Base-by-base conservation (phyloP, 2,329 filamentous ascomycete genomes). In the Nakataea oryzae region DNA sequence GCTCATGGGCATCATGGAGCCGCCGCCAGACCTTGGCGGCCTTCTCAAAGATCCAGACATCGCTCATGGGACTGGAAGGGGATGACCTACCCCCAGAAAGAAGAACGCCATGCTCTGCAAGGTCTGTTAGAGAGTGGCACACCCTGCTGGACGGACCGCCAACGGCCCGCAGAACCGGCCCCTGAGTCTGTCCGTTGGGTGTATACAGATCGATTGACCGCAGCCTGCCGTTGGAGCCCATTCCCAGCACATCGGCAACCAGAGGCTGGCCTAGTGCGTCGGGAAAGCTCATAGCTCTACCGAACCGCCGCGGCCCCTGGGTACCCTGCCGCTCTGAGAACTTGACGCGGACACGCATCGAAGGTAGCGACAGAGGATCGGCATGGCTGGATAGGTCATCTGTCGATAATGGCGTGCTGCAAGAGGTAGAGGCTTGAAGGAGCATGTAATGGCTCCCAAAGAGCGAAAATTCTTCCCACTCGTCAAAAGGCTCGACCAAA, bases 401-500 rank as follows among this genome's bases (percentile, higher is more conserved):
- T 29, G 58, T 3, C 21, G 58, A 66, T 47, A 3, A 17, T 50
- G 4, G 3, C 24, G 59, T 61, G 32, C 41, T 7, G 9, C n/a
- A 55, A n/a, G 9, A 65, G 30, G 65, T 84, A 55, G 76, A 80
- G 17, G 91, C 90, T 60, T 85, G 79, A 11, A 96, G 79, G 56
- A 97, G 75, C 67, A 93, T 89, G 73, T 96, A 96, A 73, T 97
- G 93, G 41, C 86, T 86, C 2, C 84, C 86, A 72, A 96, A 96
- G 0, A 96, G 78, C 2, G 89, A 86, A 70, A 97, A 92, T 69
- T 97, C 93, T 73, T 97, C 93, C 91, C 91, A 96, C 74, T 97
- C 93, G 72, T 97, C 93, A 70, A 97, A 97, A 0, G 88, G 86
- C 70, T 97, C 93, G 21, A 92, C 74, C 0, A 76, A 70, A 67